Percentiles rank a stretch among this genome's conserved stretches.
phyloP scores from a whole-genome alignment of 495 filamentous ascomycete genomes.

The Xylaria acuta region DNA sequence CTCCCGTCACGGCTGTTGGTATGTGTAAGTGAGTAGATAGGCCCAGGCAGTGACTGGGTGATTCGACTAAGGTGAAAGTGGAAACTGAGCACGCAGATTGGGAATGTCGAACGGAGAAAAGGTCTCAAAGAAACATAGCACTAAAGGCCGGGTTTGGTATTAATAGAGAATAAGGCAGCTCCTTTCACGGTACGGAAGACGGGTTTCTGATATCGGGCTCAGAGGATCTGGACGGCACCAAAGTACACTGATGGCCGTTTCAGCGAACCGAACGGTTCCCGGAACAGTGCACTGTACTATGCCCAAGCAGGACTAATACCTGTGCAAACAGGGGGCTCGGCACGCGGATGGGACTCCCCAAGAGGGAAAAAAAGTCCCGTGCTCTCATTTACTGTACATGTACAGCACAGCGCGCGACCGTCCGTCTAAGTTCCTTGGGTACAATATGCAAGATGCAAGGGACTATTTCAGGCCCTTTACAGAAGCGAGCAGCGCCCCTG shows the following conservation, averaged over 20 bases:
- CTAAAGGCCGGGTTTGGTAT: conserved; percentile 10
- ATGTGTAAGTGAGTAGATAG: not conserved
- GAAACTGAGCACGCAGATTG: not conserved
- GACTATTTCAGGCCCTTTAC: conserved; percentile 28
- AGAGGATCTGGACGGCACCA: conserved; percentile 13
- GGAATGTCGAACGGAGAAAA: not conserved
- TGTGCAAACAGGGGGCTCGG: not conserved
- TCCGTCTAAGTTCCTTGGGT: not conserved
- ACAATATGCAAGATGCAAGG: conserved; percentile 26
- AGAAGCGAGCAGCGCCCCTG: conserved; percentile 22
- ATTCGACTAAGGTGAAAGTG: not conserved
- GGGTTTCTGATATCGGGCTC: conserved; percentile 3
- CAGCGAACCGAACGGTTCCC: conserved; percentile 13
- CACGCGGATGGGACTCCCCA: conserved; percentile 3
- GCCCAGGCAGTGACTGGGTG: not conserved
- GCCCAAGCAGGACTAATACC: conserved; percentile 12
- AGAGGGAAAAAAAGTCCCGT: conserved; percentile 24
- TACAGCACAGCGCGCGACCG: conserved; percentile 2
- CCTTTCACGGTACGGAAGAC: not conserved
- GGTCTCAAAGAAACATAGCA: not conserved
- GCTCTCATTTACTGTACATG: conserved; percentile 7
- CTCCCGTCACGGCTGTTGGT: not conserved
- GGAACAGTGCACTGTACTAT: conserved; percentile 13
- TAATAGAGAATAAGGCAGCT: conserved; percentile 20
- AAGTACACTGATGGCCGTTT: conserved; percentile 20